A percentile compares a stretch with the other conserved stretches of the same genome.
phyloP scores from a whole-genome alignment of 2,329 filamentous ascomycete genomes.

The Canariomyces notabilis region DNA sequence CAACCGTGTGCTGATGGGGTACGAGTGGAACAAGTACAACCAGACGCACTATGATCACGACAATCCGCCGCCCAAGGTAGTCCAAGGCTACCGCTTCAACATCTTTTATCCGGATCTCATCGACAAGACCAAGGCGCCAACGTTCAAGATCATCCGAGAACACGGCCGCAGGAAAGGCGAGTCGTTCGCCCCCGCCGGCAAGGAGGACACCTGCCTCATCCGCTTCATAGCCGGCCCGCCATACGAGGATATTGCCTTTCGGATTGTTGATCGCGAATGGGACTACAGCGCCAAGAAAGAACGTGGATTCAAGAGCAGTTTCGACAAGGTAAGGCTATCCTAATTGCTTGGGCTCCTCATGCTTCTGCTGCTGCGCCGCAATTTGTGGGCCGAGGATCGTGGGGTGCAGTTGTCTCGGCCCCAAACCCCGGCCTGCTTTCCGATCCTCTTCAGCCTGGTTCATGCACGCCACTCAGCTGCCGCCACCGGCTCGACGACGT shows the following conservation, averaged over 20 bases:
- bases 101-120: conserved; percentile 98
- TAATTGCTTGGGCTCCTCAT: conserved; percentile 12
- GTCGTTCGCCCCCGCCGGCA: conserved; percentile 86
- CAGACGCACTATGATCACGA: conserved; percentile 99
- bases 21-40: conserved; percentile 99
- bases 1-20: conserved; percentile 97
- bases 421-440: conserved; percentile 9
- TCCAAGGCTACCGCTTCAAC: conserved; percentile 99
- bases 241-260: conserved; percentile 94
- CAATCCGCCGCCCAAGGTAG: conserved; percentile 94
- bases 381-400: neutral
- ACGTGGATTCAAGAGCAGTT: conserved; percentile 90
- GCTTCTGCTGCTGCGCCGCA: conserved; percentile 11
- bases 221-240: conserved; percentile 92
- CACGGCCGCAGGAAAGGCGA: conserved; percentile 84
- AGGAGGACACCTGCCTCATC: conserved; percentile 95
- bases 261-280: conserved; percentile 98
- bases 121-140: conserved; percentile 89
- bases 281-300: conserved; percentile 96
- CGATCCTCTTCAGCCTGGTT: conserved; percentile 5
- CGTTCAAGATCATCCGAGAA: conserved; percentile 92
- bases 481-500: neutral
- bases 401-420: conserved; percentile 16
- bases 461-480: conserved; percentile 9
- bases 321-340: conserved; percentile 73